Percentiles rank a stretch among this genome's conserved stretches.
phyloP scores from a whole-genome alignment of 352 stramenopile species.

The Phytopythium delawarense region DNA sequence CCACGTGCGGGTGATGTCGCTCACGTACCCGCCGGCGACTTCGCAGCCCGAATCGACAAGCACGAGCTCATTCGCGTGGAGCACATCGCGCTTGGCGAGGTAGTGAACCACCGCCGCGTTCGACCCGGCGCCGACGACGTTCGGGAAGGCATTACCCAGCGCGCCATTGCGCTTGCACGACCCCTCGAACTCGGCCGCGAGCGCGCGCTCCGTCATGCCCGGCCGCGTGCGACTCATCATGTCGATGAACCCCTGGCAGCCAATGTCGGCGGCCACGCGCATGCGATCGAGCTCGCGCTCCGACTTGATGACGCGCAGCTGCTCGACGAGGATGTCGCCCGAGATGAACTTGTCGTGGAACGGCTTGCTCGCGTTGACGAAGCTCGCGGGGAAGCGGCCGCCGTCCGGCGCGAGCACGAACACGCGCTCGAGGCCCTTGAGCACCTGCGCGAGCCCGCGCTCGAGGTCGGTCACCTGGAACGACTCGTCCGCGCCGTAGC shows the following conservation, averaged over 20 bases:
- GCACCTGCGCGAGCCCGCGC: constrained; percentile 40
- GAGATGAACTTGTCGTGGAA: constrained; percentile 71
- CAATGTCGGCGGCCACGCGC: constrained; percentile 69
- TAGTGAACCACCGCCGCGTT: constrained; percentile 87
- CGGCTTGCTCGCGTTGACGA: constrained; percentile 50
- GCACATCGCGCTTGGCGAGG: constrained; percentile 60
- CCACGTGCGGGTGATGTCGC: constrained; percentile 84
- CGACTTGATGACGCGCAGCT: constrained; percentile 72
- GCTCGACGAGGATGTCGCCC: constrained; percentile 72
- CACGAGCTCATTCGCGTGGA: constrained; percentile 64
- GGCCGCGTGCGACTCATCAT: constrained; percentile 69
- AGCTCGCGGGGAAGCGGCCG: constrained; percentile 43
- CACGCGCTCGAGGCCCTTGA: constrained; percentile 55
- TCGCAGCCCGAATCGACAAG: constrained; percentile 83
- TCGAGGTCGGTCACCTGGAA: constrained; percentile 63
- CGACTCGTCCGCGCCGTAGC: constrained; percentile 61
- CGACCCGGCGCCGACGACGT: constrained; percentile 67
- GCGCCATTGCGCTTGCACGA: constrained; percentile 73
- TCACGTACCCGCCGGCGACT: constrained; percentile 72
- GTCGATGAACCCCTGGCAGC: constrained; percentile 54
- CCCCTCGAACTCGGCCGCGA: constrained; percentile 65
- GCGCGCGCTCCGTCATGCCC: constrained; percentile 67
- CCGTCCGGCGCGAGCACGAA: constrained; percentile 66
- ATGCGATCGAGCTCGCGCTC: constrained; percentile 71
- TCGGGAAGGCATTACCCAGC: constrained; percentile 78